Evolutionary conservation across 192 early-diverging fungal species (phyloP), one percentile per base, ranked within the genome.

Genomic region (Linnemannia schmuckeri): DNA sequence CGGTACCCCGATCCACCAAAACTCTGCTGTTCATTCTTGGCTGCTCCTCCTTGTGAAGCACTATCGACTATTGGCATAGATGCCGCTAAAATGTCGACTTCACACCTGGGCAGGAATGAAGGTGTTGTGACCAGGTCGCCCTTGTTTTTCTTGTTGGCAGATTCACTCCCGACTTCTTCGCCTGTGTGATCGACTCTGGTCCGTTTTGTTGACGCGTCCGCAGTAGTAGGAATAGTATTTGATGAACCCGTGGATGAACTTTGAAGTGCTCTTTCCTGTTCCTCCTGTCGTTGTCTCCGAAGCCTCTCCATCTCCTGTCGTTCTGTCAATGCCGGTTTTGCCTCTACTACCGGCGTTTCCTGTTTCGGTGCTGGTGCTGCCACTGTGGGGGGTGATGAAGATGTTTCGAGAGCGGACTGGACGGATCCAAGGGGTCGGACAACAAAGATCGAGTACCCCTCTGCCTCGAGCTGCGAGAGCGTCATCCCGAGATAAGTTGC

Each of bases 401-500:
- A 37, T 24, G 49, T 24, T 24, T 30, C 38, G 6, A 52, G 6
- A 17, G 20, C 35, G 4, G n/a, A 30, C 1, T 72, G 61, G 2
- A 13, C 30, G 4, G 63, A 68, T 24, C 33, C 57, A 9, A 87
- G 66, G 5, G 85, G 76, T 4, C 85, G 85, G 13, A 90, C 89
- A 1, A 90, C 87, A 74, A 90, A 90, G 57, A 90, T 90, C 2
- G 83, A 88, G 49, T 90, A 90, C 4, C 86, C 89, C 69, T 90
- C 91, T 30, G 73, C 79, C 41, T 92, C 81, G 10, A 93, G 79
- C 73, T 92, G 93, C 18, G 82, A 90, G 24, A 92, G 74, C 5
- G 91, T 84, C 84, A 91, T 88, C 17, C 88, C 91, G 72, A 97
- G 78, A 81, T 93, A 97, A 6, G 93, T 96, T 38, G 95, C 93